Base-by-base conservation (phyloP, 1,284 basidiomycete species). In the Anthracocystis setariae region DNA sequence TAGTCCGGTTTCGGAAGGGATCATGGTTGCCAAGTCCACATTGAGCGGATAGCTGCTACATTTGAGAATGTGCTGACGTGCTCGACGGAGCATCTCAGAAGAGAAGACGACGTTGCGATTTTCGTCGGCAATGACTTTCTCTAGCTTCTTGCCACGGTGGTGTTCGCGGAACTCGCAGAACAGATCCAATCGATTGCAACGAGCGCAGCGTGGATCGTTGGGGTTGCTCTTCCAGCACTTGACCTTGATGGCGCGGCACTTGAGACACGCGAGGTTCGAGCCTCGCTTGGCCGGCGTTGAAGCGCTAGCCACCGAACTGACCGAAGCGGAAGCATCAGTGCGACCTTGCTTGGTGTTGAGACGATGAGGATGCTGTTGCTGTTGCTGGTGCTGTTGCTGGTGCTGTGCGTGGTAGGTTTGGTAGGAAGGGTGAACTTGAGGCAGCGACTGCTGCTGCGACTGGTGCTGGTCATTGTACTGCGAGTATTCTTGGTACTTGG, bases 161-260 rank as follows among this genome's bases (percentile, higher is more conserved):
- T 71, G 68, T 27, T 71, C 57, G 47, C 61, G 62, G 27, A 65
- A 71, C 54, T 71, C 68, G 68, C 68, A 71, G 23, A 58, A 58
- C 27, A 71, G 54, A 24, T 72, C 59, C 38, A 72, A 59, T 7
- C 68, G 62, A 23, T 61, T 72, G 52, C 68, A 72, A 4, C 68
- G 46, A 9, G 63, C 51, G 40, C 68, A 72, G 8, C 59, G 54
- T 13, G 54, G 58, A 24, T 72, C 68, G 40, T 61, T 63, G 15
- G 62, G 57, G 25, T 65, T 56, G 59, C 54, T 58, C 55, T 65
- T 62, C 54, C 62, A 63, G 55, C 68, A 72, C n/a, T 65, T 65
- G 39, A 71, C 68, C 42, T 71, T 71, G 68, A 71, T 71, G 0
- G 68, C 62, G 15, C 68, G 54, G 48, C 68, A 72, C 35, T 72